Base-by-base conservation (phyloP, 208 protist genomes). In the Trypanosoma conorhini region DNA sequence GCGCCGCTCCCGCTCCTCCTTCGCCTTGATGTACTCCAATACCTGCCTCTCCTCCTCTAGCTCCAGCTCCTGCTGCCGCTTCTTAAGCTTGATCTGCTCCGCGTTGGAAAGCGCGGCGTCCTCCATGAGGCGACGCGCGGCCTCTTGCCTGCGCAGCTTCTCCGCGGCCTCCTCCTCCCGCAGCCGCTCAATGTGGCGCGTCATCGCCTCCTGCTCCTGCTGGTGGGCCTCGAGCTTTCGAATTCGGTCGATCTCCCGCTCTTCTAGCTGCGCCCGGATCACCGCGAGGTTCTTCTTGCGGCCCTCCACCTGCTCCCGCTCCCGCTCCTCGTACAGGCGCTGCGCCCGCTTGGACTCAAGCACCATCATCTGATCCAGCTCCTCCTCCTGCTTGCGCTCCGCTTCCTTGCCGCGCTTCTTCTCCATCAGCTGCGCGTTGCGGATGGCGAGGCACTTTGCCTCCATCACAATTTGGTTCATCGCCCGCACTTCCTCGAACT, bases 171-270 rank as follows among this genome's bases (percentile, higher is more conserved):
- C 92, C 57, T 98, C 94, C 59, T 95, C 77, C 28, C 88, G 92
- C 48, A 98, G 79, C 0, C 70, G 76, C 58, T 92, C 88, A 66
- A 98, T 95, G 70, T 98, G 94, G 13, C 71, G 76, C 44, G 84
- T 85, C 89, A 98, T 97, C 22, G 93, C 93, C 68, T 97, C 92
- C 68, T 97, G 89, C 80, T 98, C 96, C 64, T 96, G 88, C 72
- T 98, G 91, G 51, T 95, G 86, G 1, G 88, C 73, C 78, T 97
- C 91, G 22, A 98, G 82, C 65, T 95, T 80, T n/a, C 80, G 83
- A 28, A 98, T 74, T 33, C 93, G 83, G 33, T 97, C 88, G 48
- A 94, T 69, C 46, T 97, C 93, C 31, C 92, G 90, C 62, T 96
- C 87, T 4, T 84, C 77, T 55, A 98, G 88, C 87, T 98, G 96